These are phyloP conservation scores for Coemansia sp. DNA, from an alignment of 192 early-diverging fungal species.

Conservation along the genomic window DNA sequence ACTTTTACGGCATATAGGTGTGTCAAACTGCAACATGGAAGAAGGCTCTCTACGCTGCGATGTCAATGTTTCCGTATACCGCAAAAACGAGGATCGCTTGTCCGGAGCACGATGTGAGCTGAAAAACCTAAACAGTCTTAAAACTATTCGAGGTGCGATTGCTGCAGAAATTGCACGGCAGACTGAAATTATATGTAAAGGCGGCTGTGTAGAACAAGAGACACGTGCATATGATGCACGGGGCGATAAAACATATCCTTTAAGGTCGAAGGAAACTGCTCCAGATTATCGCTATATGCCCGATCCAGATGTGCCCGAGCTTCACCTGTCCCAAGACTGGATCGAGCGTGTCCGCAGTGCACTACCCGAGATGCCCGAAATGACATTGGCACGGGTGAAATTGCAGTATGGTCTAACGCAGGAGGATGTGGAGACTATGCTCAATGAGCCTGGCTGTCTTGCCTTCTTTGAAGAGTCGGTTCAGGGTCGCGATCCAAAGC, in stretches of 20 bases:
- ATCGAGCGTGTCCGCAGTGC: constrained; percentile 40
- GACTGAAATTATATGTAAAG: constrained; percentile 59
- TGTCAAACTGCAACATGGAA: constrained; percentile 80
- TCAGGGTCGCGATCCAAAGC: constrained; percentile 22
- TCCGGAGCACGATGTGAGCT: constrained; percentile 72
- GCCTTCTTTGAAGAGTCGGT: constrained; percentile 74
- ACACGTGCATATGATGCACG: constrained; percentile 78
- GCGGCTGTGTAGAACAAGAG: constrained; percentile 62
- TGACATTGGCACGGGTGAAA: constrained; percentile 57
- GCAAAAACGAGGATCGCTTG: constrained; percentile 43
- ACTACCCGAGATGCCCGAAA: constrained; percentile 77
- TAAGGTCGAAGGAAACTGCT: constrained; percentile 81
- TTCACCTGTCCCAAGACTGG: constrained; percentile 45
- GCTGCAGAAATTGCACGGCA: constrained; percentile 84
- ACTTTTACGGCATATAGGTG: constrained; percentile 66
- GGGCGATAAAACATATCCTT: constrained; percentile 61
- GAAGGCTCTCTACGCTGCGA: constrained; percentile 91
- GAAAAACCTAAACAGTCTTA: constrained; percentile 79
- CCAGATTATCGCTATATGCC: constrained; percentile 91
- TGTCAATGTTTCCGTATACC: constrained; percentile 85
- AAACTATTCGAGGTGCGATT: constrained; percentile 65
- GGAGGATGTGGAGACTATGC: constrained; percentile 62
- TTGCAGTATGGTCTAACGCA: constrained; percentile 60
- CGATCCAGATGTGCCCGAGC: constrained; percentile 58
- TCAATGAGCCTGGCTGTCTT: constrained; percentile 71